Base-by-base conservation (phyloP, 2,329 filamentous ascomycete species). In the Pseudogymnoascus pannorum region DNA sequence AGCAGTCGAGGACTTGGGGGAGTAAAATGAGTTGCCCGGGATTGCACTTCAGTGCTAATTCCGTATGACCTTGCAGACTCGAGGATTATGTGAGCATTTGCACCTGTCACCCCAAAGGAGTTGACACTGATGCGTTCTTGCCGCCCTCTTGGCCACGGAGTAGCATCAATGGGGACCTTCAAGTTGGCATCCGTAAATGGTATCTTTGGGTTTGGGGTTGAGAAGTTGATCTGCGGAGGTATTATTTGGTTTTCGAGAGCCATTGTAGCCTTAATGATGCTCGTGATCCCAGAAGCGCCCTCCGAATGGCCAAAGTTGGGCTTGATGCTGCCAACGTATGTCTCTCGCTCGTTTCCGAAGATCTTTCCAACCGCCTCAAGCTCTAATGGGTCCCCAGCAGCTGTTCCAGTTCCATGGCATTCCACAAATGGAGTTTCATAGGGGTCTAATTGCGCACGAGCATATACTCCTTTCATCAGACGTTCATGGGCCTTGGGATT, bases 21-120 rank as follows among this genome's bases (percentile, higher is more conserved):
- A 38, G 35, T 7, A 6, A n/a, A 38, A 16, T 2, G 8, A 38
- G 9, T 16, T 20, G 16, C 20, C 20, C 9, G 38, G 14, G 38
- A 16, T 2, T 40, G 36, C 7, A 11, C 16, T 18, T 40, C 8
- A 20, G 16, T 12, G 16, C 16, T 40, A 20, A 40, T 20, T 20
- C 18, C 18, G 38, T 40, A 6, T 7, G 38, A 40, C 18, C 38
- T 40, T 11, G 9, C 63, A 14, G 20, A 22, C n/a, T 33, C 38
- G 42, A 29, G 18, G n/a, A 79, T 72, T 2, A 72, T 71, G 64
- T 79, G 77, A 3, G 75, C 75, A 63, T 79, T 79, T 16, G 77
- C 75, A 16, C 77, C 77, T 5, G 77, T 77, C 26, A 76, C 78
- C 0, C 77, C 77, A 54, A 79, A 67, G 14, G 31, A 62, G 33